Base-by-base conservation (phyloP, 2,329 filamentous ascomycete genomes). In the Venturia effusa region DNA sequence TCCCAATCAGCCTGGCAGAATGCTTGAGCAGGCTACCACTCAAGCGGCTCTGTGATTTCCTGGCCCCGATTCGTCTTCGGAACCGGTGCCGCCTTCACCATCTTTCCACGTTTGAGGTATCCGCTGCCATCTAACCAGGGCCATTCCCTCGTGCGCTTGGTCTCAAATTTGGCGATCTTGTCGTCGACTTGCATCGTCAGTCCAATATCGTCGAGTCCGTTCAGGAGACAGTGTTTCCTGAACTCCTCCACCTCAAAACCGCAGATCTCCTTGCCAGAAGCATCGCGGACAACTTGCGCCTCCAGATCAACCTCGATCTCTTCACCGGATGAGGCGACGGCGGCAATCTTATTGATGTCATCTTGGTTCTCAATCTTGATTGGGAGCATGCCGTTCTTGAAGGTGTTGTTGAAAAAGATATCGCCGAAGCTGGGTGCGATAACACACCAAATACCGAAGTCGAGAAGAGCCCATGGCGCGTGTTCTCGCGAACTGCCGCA, bases 371-470 rank as follows among this genome's bases (percentile, higher is more conserved):
- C 79, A 72, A 97, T 88, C 65, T 82, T 78, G 66, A 97, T 85
- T 59, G 93, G 92, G 67, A 97, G 81, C 94, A 97, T 97, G 79
- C 93, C 93, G 80, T 99, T 99, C 84, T 99, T 97, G 84, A 97
- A 97, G n/a, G 89, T 94, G 82, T 99, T 99, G 85, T 96, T 97
- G 85, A 93, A 95, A 85, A 97, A 97, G 76, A 99, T 99, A 73
- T 96, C 91, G 65, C 88, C 89, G 69, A 84, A 90, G 0, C 89
- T 92, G 1, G 91, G 90, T 0, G 93, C 94, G 69, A 97, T 96
- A 71, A 97, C 83, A 74, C 88, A 93, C 74, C 88, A 90, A 79
- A 99, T 96, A 69, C 94, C 94, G 70, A 97, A 97, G 78, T 97
- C 94, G 64, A 96, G 86, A 30, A 97, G 84, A 6, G 94, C 93